Evolutionary conservation across 495 filamentous ascomycete species (phyloP).

Genomic region (Aspergillus heteromorphus): DNA sequence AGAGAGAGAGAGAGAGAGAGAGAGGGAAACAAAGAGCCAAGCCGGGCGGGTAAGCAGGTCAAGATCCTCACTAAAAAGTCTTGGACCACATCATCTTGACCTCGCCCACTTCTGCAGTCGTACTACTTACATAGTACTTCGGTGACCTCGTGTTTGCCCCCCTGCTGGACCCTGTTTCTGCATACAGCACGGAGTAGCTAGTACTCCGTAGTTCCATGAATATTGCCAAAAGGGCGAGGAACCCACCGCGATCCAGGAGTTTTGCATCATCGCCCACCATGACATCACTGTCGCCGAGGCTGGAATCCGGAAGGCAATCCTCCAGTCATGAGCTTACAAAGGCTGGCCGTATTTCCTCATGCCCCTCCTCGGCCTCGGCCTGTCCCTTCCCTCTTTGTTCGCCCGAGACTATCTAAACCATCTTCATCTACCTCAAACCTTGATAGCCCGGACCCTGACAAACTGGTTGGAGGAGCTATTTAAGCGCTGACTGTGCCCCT

Average conservation of each 20-base stretch:
- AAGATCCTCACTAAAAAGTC: too few species aligned
- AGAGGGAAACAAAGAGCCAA: background rate
- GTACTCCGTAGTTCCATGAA: background rate
- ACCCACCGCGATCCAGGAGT: too few species aligned
- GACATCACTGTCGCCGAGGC: background rate
- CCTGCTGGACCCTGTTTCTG: background rate
- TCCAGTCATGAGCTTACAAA: too few species aligned
- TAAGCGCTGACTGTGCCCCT: background rate
- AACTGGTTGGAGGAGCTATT: background rate
- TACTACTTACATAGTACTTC: background rate
- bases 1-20: background rate
- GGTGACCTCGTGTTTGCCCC: too few species aligned
- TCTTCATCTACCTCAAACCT: background rate
- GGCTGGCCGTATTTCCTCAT: too few species aligned
- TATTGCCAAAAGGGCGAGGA: background rate
- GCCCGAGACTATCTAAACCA: background rate
- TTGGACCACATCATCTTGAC: slow-evolving; percentile 2
- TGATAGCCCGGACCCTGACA: background rate
- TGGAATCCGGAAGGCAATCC: too few species aligned
- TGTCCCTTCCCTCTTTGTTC: background rate
- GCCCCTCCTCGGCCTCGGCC: background rate
- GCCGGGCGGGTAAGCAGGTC: background rate
- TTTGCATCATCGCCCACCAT: background rate
- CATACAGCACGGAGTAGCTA: too few species aligned
- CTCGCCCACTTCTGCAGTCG: too few species aligned